Evolutionary conservation across 1,284 basidiomycete genomes (phyloP).

Genomic region (Caloboletus inedulis): DNA sequence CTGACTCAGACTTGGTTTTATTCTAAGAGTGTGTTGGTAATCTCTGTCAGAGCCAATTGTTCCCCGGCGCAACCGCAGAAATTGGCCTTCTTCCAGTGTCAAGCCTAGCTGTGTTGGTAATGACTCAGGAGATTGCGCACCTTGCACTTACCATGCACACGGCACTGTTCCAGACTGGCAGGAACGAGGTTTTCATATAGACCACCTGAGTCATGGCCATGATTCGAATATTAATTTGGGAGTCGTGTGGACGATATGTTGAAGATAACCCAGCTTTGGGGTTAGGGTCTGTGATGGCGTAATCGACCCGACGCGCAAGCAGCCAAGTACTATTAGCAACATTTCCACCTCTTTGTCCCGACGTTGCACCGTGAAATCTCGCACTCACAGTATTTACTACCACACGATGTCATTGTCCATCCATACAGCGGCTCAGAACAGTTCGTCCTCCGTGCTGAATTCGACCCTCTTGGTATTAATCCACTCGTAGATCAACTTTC

Average conservation of each 20-base stretch:
- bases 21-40: neutral
- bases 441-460: constrained; percentile 33
- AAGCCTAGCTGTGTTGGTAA: constrained; percentile 6
- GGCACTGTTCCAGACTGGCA: neutral
- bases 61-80: neutral
- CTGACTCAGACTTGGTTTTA: neutral
- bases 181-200: constrained; percentile 4
- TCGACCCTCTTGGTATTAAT: neutral
- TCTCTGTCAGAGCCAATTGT: neutral
- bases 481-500: constrained; percentile 66
- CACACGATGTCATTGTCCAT: constrained; percentile 33
- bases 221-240: too few relatives aligned
- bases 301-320: constrained; percentile 7
- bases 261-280: constrained; percentile 22
- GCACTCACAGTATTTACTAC: neutral
- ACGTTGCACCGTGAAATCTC: neutral
- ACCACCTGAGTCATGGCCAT: too few relatives aligned
- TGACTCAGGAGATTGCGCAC: neutral
- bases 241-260: too few relatives aligned
- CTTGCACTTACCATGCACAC: neutral
- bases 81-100: neutral
- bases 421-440: constrained; percentile 66
- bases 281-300: constrained; percentile 19
- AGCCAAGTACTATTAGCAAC: neutral
- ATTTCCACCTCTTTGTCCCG: neutral